These are phyloP conservation scores for Lagenaria siceraria DNA, from an alignment of 306 rosid species.

Conservation along the genomic window DNA sequence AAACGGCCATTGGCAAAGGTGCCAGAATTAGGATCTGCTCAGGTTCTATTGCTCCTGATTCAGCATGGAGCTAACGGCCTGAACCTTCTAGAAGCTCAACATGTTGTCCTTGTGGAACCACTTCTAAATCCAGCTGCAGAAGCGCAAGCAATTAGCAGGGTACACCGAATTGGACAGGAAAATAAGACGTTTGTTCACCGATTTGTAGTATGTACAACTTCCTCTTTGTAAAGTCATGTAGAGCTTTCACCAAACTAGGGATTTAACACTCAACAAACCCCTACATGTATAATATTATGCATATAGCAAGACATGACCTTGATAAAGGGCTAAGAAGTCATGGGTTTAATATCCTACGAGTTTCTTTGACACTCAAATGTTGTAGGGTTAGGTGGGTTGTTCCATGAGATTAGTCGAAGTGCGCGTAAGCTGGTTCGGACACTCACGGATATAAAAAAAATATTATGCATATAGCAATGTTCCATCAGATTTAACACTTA, in stretches of 20 bases:
- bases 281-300: background rate
- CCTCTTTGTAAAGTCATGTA: background rate
- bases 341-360: no score
- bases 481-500: no score
- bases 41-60: conserved; percentile 71
- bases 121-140: conserved; percentile 93
- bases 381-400: no score
- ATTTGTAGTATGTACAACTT: conserved; percentile 45
- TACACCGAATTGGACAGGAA: conserved; percentile 81
- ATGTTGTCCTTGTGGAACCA: conserved; percentile 86
- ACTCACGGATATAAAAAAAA: no score
- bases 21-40: conserved; percentile 29
- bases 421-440: no score
- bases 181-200: conserved; percentile 73
- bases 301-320: background rate
- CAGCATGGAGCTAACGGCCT: conserved; percentile 97
- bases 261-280: background rate
- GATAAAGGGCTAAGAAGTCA: no score
- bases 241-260: background rate
- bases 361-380: no score
- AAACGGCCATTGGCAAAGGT: conserved; percentile 6
- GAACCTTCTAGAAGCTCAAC: conserved; percentile 89
- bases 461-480: background rate
- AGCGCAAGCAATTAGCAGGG: conserved; percentile 91
- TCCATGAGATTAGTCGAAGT: no score